phyloP scores from a whole-genome alignment of 1,139 yeast genomes.

The Sugiyamaella novakii region DNA sequence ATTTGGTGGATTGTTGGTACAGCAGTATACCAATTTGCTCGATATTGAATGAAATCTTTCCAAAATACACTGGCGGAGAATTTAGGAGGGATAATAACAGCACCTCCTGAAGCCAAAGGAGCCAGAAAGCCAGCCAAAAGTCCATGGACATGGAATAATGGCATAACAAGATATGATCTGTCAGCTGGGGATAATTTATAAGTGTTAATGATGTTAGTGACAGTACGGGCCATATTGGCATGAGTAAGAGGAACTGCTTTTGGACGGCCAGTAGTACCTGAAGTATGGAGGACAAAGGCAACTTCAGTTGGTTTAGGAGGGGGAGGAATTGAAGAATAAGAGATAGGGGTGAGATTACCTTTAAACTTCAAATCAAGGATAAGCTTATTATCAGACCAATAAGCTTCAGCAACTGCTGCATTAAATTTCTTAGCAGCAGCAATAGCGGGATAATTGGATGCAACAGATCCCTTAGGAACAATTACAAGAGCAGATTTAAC shows the following conservation, averaged over 20 bases:
- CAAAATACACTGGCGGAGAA: conserved; percentile 64
- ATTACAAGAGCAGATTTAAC: conserved; percentile 56
- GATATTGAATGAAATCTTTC: conserved; percentile 52
- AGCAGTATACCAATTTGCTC: conserved; percentile 70
- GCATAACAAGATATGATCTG: conserved; percentile 66
- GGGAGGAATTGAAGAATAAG: conserved; percentile 42
- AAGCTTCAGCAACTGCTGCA: conserved; percentile 54
- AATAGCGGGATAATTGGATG: conserved; percentile 48
- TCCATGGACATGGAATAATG: conserved; percentile 74
- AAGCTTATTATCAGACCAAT: conserved; percentile 44
- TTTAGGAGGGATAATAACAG: conserved; percentile 57
- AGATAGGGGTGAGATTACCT: conserved; percentile 27
- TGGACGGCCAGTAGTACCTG: conserved; percentile 73
- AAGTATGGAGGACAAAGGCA: conserved; percentile 66
- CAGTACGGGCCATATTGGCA: conserved; percentile 58
- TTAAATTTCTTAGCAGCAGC: conserved; percentile 52
- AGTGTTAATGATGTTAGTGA: conserved; percentile 57
- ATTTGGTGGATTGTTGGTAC: conserved; percentile 74
- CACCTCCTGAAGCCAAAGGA: conserved; percentile 61
- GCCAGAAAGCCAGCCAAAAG: conserved; percentile 62
- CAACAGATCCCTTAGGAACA: conserved; percentile 54
- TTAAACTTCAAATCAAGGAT: conserved; percentile 33
- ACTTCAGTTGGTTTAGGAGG: conserved; percentile 49
- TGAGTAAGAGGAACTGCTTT: conserved; percentile 72
- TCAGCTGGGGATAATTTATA: conserved; percentile 54